Evolutionary conservation across 371 early-diverging fungal species (phyloP), one percentile per base, ranked within the genome.

Genomic region (Encephalitozoon intestinalis): DNA sequence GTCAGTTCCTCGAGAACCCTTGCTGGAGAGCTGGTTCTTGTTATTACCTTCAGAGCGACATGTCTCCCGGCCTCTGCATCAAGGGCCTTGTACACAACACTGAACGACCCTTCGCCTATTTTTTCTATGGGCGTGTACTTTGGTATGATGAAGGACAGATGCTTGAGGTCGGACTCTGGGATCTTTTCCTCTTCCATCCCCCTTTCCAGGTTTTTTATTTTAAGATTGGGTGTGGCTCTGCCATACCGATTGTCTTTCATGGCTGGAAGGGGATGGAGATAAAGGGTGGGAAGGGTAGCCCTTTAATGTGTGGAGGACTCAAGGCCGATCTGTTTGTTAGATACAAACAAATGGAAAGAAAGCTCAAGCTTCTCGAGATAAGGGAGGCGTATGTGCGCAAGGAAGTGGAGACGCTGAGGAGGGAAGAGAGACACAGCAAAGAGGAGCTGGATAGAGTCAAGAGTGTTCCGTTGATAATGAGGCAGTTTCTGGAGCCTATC

Each of bases 381-480:
- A 94, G 96, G 87, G 97, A 96, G 84, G 95, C 95, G 83, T 97
- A 96, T 86, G 94, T 97, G 83, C 93, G 93, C 86, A 95, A 96
- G 84, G 87, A 96, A 83, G 93, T 95, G 84, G 92, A 92, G 86
- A 92, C 94, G 84, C 83, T 99, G 75, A 94, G 96, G 85, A 88
- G 92, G 66, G 97, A 97, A 83, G 88, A 97, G 70, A 84, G 92
- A 31, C 68, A 81, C 88, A 82, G 84, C 34, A 93, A 94, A 84
- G 95, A 95, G 79, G 96, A 97, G 84, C 96, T 99, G 15, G 94
- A 96, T 86, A 88, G 98, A 70, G 96, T 99, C 79, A 91, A 93
- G 84, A 92, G 94, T 21, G 97, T 99, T 15, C 99, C 99, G 30
- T 87, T 99, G 49, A 93, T 97, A 26, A 92, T 99, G 84, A 98